A percentile compares a stretch with the other conserved stretches of the same genome.
Conservation (phyloP, 176 grass and related monocot genomes). For the Eleusine coracana region DNA sequence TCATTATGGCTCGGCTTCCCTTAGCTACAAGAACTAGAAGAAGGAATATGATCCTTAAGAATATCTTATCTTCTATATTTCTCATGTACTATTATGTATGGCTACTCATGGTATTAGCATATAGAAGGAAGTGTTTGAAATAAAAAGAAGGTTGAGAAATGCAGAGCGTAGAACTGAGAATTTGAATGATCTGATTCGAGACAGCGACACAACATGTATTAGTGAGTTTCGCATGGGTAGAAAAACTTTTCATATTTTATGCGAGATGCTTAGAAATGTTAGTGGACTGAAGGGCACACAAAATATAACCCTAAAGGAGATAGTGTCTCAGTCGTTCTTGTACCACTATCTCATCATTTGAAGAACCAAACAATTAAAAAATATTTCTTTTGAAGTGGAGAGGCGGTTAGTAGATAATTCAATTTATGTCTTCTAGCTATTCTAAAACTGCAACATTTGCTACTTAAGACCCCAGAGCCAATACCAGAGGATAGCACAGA, state of each 20-base stretch:
- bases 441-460: background rate
- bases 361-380: too few species aligned
- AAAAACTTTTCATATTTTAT: too few species aligned
- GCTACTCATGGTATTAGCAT: too few species aligned
- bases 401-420: background rate
- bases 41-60: too few species aligned
- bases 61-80: too few species aligned
- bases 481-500: background rate
- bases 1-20: too few species aligned
- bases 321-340: background rate
- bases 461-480: slow-evolving; percentile 11
- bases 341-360: background rate
- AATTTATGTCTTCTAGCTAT: background rate
- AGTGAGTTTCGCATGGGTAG: background rate
- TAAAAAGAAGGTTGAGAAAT: background rate
- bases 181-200: background rate
- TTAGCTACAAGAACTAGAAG: too few species aligned
- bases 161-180: background rate
- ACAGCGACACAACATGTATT: background rate
- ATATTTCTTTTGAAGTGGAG: background rate
- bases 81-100: too few species aligned
- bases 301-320: background rate
- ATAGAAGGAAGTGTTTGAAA: too few species aligned
- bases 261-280: too few species aligned
- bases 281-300: background rate